Evolutionary conservation across 1,284 basidiomycete species (phyloP).

Genomic region (Ceratobasidium sp.): DNA sequence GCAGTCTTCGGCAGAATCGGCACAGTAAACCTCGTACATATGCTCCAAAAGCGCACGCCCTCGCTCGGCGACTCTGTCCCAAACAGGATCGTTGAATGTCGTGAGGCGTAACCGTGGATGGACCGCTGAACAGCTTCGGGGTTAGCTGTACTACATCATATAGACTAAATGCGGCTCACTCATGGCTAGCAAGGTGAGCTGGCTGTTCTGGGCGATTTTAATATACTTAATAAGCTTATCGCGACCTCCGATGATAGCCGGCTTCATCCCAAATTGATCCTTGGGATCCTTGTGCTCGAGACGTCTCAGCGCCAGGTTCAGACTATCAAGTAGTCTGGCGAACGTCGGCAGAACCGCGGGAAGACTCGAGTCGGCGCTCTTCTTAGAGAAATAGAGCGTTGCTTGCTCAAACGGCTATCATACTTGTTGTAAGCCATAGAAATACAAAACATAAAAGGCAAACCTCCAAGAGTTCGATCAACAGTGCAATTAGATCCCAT

Average conservation of each 20-base stretch:
- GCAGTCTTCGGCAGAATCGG: background rate
- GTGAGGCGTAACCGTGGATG: conserved; percentile 4
- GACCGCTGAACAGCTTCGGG: background rate
- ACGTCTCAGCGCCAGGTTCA: background rate
- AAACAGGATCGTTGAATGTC: conserved; percentile 1
- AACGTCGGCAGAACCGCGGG: background rate
- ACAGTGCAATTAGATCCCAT: background rate
- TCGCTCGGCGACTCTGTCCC: background rate
- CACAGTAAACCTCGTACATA: background rate
- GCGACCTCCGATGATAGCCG: background rate
- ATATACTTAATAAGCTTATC: conserved; percentile 19
- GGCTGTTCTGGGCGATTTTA: conserved; percentile 5
- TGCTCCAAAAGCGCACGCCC: conserved; percentile 1
- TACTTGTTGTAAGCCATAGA: background rate
- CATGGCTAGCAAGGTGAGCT: conserved; percentile 11
- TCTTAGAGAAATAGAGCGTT: background rate
- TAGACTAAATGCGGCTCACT: background rate
- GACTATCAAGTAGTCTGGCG: background rate
- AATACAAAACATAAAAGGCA: background rate
- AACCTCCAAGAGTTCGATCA: conserved; percentile 19
- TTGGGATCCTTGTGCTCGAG: background rate
- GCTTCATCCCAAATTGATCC: background rate
- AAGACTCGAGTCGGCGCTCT: background rate
- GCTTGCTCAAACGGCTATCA: background rate
- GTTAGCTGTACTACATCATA: background rate